Base-by-base conservation (phyloP, 768 basidiomycete genomes). In the Mycena galericulata region DNA sequence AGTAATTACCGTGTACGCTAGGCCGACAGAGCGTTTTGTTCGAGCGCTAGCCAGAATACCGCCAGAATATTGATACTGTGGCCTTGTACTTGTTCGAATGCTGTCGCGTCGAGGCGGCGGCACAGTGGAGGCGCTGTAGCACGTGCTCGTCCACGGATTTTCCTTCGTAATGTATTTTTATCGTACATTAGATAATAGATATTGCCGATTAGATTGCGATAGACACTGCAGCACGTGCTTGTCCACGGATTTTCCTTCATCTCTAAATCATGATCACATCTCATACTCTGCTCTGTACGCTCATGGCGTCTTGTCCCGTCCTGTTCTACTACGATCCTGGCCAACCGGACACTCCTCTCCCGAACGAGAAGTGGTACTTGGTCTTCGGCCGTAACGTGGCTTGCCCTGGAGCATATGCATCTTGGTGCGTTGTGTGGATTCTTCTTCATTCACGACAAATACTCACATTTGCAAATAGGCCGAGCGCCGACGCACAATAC, bases 251-350 rank as follows among this genome's bases (percentile, higher is more conserved):
- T 2, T 18, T 11, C 41, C n/a, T n/a, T n/a, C n/a, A n/a, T n/a
- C n/a, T n/a, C n/a, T n/a, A n/a, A n/a, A n/a, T 41, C 5, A 11
- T 17, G 41, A 41, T n/a, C 24, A 2, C n/a, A 22, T 22, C 4
- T 22, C 14, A 20, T 4, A 7, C 14, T 27, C 15, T 4, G 26
- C 32, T 1, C 9, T 20, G 8, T 12, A 17, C 14, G 27, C 26
- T 12, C 29, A 27, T 43, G 18, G 27, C 27, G 20, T 12, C 3
- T 17, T 60, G 46, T n/a, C 5, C 45, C 0, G 59, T 50, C 1
- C 59, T 47, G 4, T 61, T 50, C 38, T 49, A 61, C 47, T 18
- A 24, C 10, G 59, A 61, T 30, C 59, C 59, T 7, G 59, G 59
- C 0, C 47, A 61, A 18, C 36, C 59, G 0, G 3, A 18, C 4